Evolutionary conservation across 2,329 filamentous ascomycete species (phyloP), one percentile per base, ranked within the genome.

Genomic region (Pseudogymnoascus sp.): DNA sequence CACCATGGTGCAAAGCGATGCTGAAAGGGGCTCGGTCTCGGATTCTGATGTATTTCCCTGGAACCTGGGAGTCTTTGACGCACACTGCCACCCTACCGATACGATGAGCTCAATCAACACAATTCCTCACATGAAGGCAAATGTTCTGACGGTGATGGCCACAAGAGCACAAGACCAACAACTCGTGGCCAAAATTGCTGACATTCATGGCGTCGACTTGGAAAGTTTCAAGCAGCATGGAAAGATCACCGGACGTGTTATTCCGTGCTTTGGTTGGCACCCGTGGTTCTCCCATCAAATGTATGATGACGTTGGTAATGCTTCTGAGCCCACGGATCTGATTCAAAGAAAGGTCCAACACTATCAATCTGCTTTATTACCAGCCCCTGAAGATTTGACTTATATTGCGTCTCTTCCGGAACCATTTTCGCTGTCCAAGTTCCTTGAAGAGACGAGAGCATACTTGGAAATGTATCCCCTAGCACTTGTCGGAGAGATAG

Each of bases 221-320:
- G 23, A 60, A 5, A n/a, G 50, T 31, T 37, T 60, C 59, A 62
- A 66, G 23, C 62, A 53, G 12, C 61, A 67, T 62, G 35, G 21
- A 25, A 60, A 21, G 14, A 11, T 60, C 25, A 31, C 8, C 23
- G 75, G 78, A 64, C 78, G 78, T 64, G 72, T 87, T 23, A 69
- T 93, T 3, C 88, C 90, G 0, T 85, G 86, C n/a, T 93, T 92
- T 75, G 90, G 90, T 18, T 92, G 90, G 89, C 90, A 94, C 72
- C 90, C 90, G 0, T 94, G 90, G 90, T 93, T 92, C 74, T 88
- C 89, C 1, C 80, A 93, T 73, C 86, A 90, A 67, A 80, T 94
- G 69, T 91, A 86, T 70, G 82, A 87, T 69, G 85, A 90, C 72
- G 50, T 56, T 33, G 28, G 50, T 2, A 56, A 56, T 33, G 16